A percentile compares a stretch with the other conserved stretches of the same genome.
Evolutionary conservation across 805 yeast species (phyloP).

Genomic region (Cyberlindnera petersonii): DNA sequence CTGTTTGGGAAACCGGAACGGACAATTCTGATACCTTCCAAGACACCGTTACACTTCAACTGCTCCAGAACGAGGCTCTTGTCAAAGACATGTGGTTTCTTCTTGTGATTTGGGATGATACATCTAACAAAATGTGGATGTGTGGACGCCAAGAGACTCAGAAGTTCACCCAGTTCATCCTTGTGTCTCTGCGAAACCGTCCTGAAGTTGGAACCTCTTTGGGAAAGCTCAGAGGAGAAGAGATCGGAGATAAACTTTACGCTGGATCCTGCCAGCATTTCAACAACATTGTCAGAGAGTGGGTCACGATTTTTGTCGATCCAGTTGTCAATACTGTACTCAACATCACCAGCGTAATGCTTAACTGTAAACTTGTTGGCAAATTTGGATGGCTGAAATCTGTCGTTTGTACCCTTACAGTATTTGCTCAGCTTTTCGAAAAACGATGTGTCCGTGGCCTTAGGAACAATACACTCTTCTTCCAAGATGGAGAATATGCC

Average conservation of each 20-base stretch:
- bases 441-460: conserved; percentile 77
- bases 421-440: conserved; percentile 69
- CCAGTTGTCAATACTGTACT: conserved; percentile 90
- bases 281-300: conserved; percentile 67
- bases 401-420: conserved; percentile 51
- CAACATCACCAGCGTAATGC: conserved; percentile 97
- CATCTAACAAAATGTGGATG: conserved; percentile 98
- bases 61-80: conserved; percentile 79
- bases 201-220: conserved; percentile 44
- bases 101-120: conserved; percentile 81
- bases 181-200: conserved; percentile 89
- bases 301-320: conserved; percentile 93
- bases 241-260: conserved; percentile 54
- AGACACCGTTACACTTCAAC: conserved; percentile 92
- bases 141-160: conserved; percentile 71
- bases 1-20: conserved; percentile 97
- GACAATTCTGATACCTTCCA: conserved; percentile 96
- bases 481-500: conserved; percentile 85
- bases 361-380: conserved; percentile 76
- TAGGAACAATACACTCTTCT: conserved; percentile 94
- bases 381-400: conserved; percentile 71
- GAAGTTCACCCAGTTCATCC: conserved; percentile 69
- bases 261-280: conserved; percentile 53
- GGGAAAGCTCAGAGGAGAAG: conserved; percentile 40
- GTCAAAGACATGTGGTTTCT: conserved; percentile 67